Base-by-base conservation (phyloP, 2,329 filamentous ascomycete species). In the Aspergillus pseudoviridinutans region DNA sequence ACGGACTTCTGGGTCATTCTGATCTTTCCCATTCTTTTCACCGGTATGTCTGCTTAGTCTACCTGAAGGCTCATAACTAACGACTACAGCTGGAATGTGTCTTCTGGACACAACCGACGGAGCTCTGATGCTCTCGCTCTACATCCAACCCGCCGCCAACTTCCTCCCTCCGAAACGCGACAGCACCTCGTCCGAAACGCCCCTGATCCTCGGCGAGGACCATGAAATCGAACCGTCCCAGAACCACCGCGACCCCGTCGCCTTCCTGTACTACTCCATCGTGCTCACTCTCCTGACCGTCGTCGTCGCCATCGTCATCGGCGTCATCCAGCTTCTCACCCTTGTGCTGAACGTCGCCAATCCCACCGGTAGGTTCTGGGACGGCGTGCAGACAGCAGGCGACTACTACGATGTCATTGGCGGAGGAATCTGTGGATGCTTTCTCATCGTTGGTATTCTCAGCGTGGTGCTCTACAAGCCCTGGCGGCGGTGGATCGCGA, bases 1-100 rank as follows among this genome's bases (percentile, higher is more conserved):
- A 97, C 92, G 0, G 91, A 87, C 32, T 88, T 97, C 58, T 99
- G 94, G 94, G 78, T 97, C 14, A 97, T 97, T 59, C 74, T 97
- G 32, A 88, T 99, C 53, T 96, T 97, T 58, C 94, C 94, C 0
- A 74, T 93, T 1, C 78, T 97, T 0, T 97, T 97, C 68, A 97
- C 93, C 0, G 84, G 88, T 89, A 74, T 70, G 79, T 69, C 14
- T 5, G n/a, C 10, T 14, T 17, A 22, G 22, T 6, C 3, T 17
- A 25, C 4, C 20, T 0, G 14, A 38, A 10, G 4, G n/a, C n/a
- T n/a, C n/a, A n/a, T n/a, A n/a, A n/a, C 27, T 17, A 2, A 51
- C 29, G 49, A 55, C 9, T 2, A 2, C 10, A 88, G 91, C 89
- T 0, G 94, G 91, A 58, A 97, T 99, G 94, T 97, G 92, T 72